Evolutionary conservation across 2,329 filamentous ascomycete genomes (phyloP), one percentile per base, ranked within the genome.

Genomic region (Fusarium beomiforme): DNA sequence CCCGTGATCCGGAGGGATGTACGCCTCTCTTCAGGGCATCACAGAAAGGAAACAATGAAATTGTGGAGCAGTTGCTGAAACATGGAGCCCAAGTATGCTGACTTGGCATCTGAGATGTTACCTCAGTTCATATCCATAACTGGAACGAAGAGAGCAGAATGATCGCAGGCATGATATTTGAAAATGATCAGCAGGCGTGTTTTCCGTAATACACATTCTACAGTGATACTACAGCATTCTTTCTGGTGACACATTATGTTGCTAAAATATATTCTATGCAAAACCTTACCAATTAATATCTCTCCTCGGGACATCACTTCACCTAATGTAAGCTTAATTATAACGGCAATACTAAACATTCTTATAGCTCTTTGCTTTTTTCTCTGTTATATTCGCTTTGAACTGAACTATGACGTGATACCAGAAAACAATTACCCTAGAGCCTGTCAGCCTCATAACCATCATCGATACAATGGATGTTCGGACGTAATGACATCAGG

Each of bases 31-130:
- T 39, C 39, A 43, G 51, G 26, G 51, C 51, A 43, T 43, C 51
- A 3, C 37, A 55, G 8, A n/a, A 19, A 14, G 51, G 51, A 9
- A 43, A 55, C 26, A 55, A 55, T n/a, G 39, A 43, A 33, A 43
- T 55, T 43, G 51, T 55, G n/a, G 51, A 55, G 51, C 37, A 26
- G n/a, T 33, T 55, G 14, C 26, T 55, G n/a, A 33, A 55, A 33
- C 37, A 55, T 19, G 51, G 51, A 2, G 51, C 51, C 24, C 37
- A 55, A 36, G 51, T 55, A 1, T 43, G 51, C 26, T 55, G 50
- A 41, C 50, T 54, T 54, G 36, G 19, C 2, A 5, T 41, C 26
- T 10, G 21, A 34, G 6, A 37, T 14, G 13, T 50, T 33, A 9
- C 13, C 5, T 50, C 31, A 0, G 16, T 37, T 24, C 8, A 24